Evolutionary conservation across 2,329 filamentous ascomycete species (phyloP).

Genomic region (Aspergillus candidus): DNA sequence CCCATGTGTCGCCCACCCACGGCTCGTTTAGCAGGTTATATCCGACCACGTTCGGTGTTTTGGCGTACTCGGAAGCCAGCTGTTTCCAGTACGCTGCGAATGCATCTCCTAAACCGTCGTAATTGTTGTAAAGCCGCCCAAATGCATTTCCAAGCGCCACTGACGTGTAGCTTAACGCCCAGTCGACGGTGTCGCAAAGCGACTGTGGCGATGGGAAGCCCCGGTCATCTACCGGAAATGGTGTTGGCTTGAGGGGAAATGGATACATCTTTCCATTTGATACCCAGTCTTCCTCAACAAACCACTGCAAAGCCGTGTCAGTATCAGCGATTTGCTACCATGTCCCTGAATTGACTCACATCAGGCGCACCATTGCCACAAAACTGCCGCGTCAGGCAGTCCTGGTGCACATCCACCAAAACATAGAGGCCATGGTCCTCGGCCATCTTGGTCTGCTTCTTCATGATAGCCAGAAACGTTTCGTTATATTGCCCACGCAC

Average conservation of each 20-base stretch:
- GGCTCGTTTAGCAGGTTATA: constrained; percentile 13
- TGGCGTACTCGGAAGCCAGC: constrained; percentile 8
- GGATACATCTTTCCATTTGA: constrained; percentile 8
- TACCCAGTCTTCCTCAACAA: constrained; percentile 9
- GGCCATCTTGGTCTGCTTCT: constrained; percentile 10
- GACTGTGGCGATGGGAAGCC: constrained; percentile 9
- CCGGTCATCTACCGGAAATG: constrained; percentile 5
- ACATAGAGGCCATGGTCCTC: constrained; percentile 11
- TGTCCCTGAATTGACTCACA: constrained; percentile 4
- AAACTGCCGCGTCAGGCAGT: constrained; percentile 6
- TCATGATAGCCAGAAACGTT: constrained; percentile 12
- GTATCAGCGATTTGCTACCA: background rate
- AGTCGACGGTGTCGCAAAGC: constrained; percentile 8
- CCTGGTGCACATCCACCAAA: constrained; percentile 11
- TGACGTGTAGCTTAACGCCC: constrained; percentile 10
- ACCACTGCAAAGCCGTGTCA: constrained; percentile 7
- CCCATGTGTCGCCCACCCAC: constrained; percentile 10
- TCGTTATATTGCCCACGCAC: constrained; percentile 9
- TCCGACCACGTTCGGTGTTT: constrained; percentile 7
- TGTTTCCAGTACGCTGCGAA: constrained; percentile 12
- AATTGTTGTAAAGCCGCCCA: constrained; percentile 13
- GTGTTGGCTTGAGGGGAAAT: constrained; percentile 7
- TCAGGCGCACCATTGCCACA: constrained; percentile 10
- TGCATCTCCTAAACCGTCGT: constrained; percentile 11
- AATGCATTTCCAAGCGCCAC: constrained; percentile 11